These are phyloP conservation scores for Chaetomium cochliodes DNA, from an alignment of 495 filamentous ascomycete genomes.

Conservation along the genomic window DNA sequence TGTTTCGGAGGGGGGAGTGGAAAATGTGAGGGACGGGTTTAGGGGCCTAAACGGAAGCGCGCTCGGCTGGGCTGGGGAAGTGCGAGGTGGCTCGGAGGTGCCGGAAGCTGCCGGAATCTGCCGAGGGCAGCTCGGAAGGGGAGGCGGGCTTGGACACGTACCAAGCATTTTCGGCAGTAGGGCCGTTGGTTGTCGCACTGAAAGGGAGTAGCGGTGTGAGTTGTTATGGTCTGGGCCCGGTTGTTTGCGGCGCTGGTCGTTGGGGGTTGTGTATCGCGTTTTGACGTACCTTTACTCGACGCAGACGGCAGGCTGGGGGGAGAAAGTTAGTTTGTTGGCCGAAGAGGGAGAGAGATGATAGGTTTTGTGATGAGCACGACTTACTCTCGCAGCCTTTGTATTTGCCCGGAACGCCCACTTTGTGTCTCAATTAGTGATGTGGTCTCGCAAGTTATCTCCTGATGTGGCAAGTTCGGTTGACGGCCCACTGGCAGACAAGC, in stretches of 20 bases:
- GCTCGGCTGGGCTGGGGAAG: no score
- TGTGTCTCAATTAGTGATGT: conserved; percentile 1
- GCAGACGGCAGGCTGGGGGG: conserved; percentile 39
- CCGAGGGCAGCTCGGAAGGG: no score
- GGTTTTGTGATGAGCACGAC: neutral
- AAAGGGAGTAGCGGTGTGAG: neutral
- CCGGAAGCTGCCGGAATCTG: no score
- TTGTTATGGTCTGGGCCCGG: neutral
- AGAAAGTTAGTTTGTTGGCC: neutral
- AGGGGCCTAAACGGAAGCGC: no score
- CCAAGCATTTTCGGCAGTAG: conserved; percentile 59
- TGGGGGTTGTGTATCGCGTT: neutral
- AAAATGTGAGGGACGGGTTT: no score
- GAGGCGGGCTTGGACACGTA: no score
- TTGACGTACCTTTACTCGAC: conserved; percentile 39
- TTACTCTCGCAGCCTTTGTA: conserved; percentile 47
- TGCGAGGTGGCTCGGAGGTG: no score
- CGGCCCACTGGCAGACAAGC: neutral
- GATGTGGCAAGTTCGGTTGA: neutral
- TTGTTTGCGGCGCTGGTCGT: neutral
- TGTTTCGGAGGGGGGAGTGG: no score
- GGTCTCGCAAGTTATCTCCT: conserved; percentile 17
- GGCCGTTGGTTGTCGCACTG: conserved; percentile 62
- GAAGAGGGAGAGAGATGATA: neutral
- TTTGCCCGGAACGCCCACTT: conserved; percentile 48